Evolutionary conservation across 805 yeast genomes (phyloP), one percentile per base, ranked within the genome.

Genomic region (Wickerhamiella australiensis): DNA sequence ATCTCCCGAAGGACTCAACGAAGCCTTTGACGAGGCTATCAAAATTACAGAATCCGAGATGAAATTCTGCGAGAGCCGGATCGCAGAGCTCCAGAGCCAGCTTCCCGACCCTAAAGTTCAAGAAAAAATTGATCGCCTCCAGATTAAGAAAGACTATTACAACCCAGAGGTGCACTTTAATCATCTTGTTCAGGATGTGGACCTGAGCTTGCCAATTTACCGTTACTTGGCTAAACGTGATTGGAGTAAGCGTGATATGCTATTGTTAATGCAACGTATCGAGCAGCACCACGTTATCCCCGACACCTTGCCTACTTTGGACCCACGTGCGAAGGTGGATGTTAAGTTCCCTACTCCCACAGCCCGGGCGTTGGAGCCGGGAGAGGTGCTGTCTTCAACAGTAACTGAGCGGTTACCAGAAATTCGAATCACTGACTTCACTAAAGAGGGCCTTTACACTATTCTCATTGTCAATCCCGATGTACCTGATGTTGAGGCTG

Each of bases 391-490:
- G 52, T 82, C 94, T 1, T 77, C 92, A 20, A 77, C 76, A 56
- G 85, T 79, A 13, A 85, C 88, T 2, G 64, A 74, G 27, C 75
- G 77, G 56, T 83, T 86, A 12, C 97, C 97, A n/a, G 73, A 78
- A 20, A 69, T 90, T 50, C 74, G 78, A 61, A 72, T 90, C 45
- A 81, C 81, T 57, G 92, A 85, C 61, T 88, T 78, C 59, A 85
- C 76, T 12, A 67, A 70, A 4, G 62, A 71, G 9, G 78, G 77
- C 52, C 68, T 77, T 50, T 92, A 86, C 67, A 78, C 96, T 0
- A 72, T 88, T 7, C 63, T 90, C 42, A 67, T 92, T 45, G 92
- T 92, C 23, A 88, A 90, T 63, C 96, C 96, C 15, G 98, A 92
- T 65, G 77, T 79, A 42, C 96, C 97, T 13, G 87, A 87, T 60